Evolutionary conservation across 108 stramenopile species (phyloP), one percentile per base, ranked within the genome.

Genomic region (Skeletonema marinoi): DNA sequence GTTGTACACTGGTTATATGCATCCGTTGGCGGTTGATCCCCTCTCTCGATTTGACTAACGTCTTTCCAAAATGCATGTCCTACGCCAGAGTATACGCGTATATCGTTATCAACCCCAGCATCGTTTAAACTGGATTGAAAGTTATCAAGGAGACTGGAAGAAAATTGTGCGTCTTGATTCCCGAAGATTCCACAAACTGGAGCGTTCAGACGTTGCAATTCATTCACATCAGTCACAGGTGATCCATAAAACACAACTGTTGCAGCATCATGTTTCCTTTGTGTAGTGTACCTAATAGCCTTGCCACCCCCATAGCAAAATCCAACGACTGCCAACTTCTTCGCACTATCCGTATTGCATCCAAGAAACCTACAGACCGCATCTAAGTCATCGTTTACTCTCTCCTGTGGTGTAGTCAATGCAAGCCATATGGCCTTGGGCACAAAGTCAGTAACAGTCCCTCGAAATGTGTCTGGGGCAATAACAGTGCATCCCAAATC

Each of bases 61-160:
- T 80, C 73, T 39, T 48, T 68, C 78, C 78, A 80, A 74, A 80
- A 74, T 9, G 78, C 73, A 68, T 80, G 78, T 13, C 78, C 73
- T 32, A 80, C 78, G 17, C 67, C 66, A 0, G 38, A 1, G 21
- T 80, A 80, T 8, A 74, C 59, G 11, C 44, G 14, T 63, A 80
- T 29, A 39, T 80, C 78, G 32, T 80, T 68, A 35, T 80, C 61
- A 3, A 80, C 66, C 13, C 65, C 31, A 30, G 78, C 78, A 10
- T 59, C 51, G 8, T 67, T 36, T 7, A 80, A 66, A 29, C 73
- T 39, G 16, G 31, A 16, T 39, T 74, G 33, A 21, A 80, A 80
- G 0, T 67, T n/a, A 14, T 74, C 17, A 32, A 80, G 33, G 10
- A 80, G 19, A 25, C 73, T 41, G n/a, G 61, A 42, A 11, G 78